Base-by-base conservation (phyloP, 768 basidiomycete genomes). In the Kwoniella heveanensis region DNA sequence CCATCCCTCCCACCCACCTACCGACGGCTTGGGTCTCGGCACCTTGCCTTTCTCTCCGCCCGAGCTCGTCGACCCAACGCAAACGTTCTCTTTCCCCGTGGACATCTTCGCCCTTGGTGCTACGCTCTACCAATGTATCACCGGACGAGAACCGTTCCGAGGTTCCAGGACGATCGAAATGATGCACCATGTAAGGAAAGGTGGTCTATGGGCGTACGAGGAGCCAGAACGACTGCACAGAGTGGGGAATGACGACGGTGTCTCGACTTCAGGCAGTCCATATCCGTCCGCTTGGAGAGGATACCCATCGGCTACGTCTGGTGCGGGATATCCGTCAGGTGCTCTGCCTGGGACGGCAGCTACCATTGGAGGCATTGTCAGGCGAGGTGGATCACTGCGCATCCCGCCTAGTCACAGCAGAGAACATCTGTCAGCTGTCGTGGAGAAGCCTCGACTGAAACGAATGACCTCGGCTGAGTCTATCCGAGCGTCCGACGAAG, bases 101-200 rank as follows among this genome's bases (percentile, higher is more conserved):
- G 83, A 83, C 66, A 66, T 83, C 51, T 83, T 82, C 68, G 73
- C 79, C n/a, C 74, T 82, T 51, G 83, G 82, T 9, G 80, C 81
- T 9, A 81, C 82, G 0, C 74, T 83, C 24, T 72, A 76, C 32
- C 78, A 80, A 44, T 73, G 78, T 53, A 54, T 83, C 29, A 78
- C 78, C 7, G 82, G 80, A 0, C 60, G 74, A 9, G 81, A 83
- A 54, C 83, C 83, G 0, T 83, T 77, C 67, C 72, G 72, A 17
- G 79, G 81, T 1, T 29, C 64, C 2, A 58, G 77, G 19, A 53
- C 73, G 4, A 66, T 81, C 15, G 82, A 83, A 66, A 73, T 80
- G 66, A 81, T 81, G 77, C 68, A 80, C 49, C 74, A 76, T 59
- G 81, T 81, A 24, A 63, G 72, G 5, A 66, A 69, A 36, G 82